Base-by-base conservation (phyloP, 2,329 filamentous ascomycete genomes). In the Grosmannia serpens region DNA sequence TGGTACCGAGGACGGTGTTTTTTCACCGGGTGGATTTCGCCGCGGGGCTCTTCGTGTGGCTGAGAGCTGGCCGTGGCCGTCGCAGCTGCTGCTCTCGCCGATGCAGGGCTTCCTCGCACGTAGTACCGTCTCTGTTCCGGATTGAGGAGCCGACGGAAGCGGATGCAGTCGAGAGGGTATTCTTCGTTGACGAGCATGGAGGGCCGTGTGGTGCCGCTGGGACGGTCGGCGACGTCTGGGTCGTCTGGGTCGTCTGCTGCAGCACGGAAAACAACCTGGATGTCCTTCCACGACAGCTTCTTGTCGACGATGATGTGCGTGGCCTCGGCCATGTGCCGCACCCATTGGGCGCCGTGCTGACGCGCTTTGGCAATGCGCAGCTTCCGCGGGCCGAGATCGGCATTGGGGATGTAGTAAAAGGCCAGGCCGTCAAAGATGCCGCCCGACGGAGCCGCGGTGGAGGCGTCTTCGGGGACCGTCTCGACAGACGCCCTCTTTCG, bases 221-320 rank as follows among this genome's bases (percentile, higher is more conserved):
- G 31, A 33, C 31, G 5, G 31, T 33, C 10, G 35, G 22, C 20
- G 3, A 44, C 11, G 33, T 38, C 26, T 29, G 2, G 10, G 3
- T 17, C 11, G 2, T 41, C 55, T 24, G 27, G 24, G 20, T 15
- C 10, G 27, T 9, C 41, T 35, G 8, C 33, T 26, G n/a, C 26
- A 17, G 3, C 33, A 59, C 78, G 76, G 4, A 90, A 67, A 61
- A 81, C 76, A 13, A 71, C 74, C 58, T 85, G 69, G 8, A 95
- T 74, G 59, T 91, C 81, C 4, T 76, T 70, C 66, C 84, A 91
- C 0, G 73, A 74, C 55, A 94, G 72, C 1, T 72, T 72, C 63
- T 83, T 86, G 67, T 96, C 91, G 1, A 90, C 85, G 60, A 97
- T 78, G 54, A 95, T 74, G 71, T 96, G 89, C 0, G 87, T 95